A percentile compares a stretch with the other conserved stretches of the same genome.
Conservation (phyloP, 2,329 filamentous ascomycete genomes). For the Diaporthe sp. region DNA sequence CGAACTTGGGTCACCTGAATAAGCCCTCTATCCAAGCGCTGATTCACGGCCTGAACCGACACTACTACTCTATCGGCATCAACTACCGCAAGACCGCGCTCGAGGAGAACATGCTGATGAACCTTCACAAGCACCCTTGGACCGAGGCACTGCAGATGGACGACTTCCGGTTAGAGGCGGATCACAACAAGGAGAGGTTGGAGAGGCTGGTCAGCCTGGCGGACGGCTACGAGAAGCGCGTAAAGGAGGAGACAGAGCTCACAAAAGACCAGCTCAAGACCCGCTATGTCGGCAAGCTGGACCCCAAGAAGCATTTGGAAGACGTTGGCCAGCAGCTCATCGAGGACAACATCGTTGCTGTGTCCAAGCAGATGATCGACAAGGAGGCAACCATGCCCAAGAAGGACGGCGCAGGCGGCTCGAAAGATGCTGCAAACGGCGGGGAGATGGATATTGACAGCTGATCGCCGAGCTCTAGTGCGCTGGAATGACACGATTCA, state of each 20-base stretch:
- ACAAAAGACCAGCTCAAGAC: conserved; percentile 99
- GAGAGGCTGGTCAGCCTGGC: conserved; percentile 89
- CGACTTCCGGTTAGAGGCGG: conserved; percentile 88
- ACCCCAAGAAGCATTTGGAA: conserved; percentile 99
- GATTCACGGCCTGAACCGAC: conserved; percentile 96
- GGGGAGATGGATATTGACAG: conserved; percentile 79
- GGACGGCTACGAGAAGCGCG: conserved; percentile 97
- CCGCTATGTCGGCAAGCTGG: conserved; percentile 97
- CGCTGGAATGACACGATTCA: conserved; percentile 32
- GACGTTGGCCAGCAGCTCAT: conserved; percentile 97
- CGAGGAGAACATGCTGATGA: conserved; percentile 99
- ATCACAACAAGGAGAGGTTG: conserved; percentile 88
- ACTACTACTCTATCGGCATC: conserved; percentile 99
- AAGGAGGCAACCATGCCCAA: conserved; percentile 95
- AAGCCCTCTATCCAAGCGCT: conserved; percentile 99
- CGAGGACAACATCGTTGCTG: conserved; percentile 98
- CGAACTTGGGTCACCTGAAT: conserved; percentile 97
- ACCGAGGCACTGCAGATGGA: conserved; percentile 98
- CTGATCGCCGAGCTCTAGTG: conserved; percentile 52
- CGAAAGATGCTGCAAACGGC: conserved; percentile 65
- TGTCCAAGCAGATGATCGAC: conserved; percentile 99
- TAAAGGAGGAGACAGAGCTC: conserved; percentile 98
- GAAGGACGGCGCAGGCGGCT: conserved; percentile 65
- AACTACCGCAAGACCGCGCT: conserved; percentile 97
- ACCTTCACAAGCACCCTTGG: conserved; percentile 99